These are phyloP conservation scores for Candida arabinofermentans DNA, from an alignment of 805 yeast genomes.

Conservation along the genomic window DNA sequence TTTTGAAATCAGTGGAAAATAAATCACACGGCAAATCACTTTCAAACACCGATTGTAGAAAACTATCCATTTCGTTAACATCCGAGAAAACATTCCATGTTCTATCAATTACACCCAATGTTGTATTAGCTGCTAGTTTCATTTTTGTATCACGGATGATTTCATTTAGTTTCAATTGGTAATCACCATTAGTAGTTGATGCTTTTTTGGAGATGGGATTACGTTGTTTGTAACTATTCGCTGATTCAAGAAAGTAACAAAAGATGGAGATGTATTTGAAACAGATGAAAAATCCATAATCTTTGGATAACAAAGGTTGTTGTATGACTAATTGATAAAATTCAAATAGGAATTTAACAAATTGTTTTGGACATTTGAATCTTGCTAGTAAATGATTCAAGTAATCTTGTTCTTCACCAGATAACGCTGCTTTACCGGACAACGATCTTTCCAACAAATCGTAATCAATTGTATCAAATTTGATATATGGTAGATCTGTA, in stretches of 20 bases:
- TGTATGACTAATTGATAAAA: constrained; percentile 9
- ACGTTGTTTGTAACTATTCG: constrained; percentile 2
- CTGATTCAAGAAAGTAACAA: constrained; percentile 15
- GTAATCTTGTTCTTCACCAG: not conserved
- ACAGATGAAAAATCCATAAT: constrained; percentile 16
- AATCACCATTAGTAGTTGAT: not conserved
- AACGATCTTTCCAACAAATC: constrained; percentile 4
- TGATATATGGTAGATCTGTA: too few relatives aligned
- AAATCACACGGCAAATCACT: constrained; percentile 2
- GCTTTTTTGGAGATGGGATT: not conserved
- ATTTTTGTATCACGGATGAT: constrained; percentile 1
- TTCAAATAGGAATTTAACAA: constrained; percentile 12
- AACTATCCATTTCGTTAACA: constrained; percentile 2
- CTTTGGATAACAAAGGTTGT: constrained; percentile 3
- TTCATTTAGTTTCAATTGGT: not conserved
- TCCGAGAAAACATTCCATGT: constrained; percentile 1
- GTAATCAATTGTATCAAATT: constrained; percentile 2
- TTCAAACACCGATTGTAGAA: constrained; percentile 4
- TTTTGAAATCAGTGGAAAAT: constrained; percentile 2
- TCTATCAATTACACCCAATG: constrained; percentile 4
- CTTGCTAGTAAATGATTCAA: constrained; percentile 1
- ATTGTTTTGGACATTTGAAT: constrained; percentile 10
- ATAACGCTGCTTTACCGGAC: not conserved
- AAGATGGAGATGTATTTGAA: constrained; percentile 16
- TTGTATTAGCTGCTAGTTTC: not conserved